phyloP scores from a whole-genome alignment of 441 rosid species.

The Geranium incanum region DNA sequence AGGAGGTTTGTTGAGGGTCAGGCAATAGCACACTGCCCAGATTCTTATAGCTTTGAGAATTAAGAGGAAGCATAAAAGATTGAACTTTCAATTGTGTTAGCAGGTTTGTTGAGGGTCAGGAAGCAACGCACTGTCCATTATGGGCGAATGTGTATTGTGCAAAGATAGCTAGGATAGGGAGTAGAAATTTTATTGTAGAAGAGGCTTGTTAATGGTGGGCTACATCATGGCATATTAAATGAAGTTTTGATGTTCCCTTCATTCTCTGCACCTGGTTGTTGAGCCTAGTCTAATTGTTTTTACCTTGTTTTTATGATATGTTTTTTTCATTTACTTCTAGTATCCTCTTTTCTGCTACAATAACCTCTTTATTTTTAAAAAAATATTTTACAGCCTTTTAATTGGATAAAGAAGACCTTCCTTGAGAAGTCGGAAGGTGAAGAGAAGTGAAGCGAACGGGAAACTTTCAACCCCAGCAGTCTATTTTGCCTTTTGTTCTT shows the following conservation, averaged over 20 bases:
- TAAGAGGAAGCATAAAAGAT: neutral
- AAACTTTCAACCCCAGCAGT: conserved; percentile 14
- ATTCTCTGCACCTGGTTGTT: neutral
- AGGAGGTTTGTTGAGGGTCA: neutral
- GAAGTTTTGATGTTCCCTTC: neutral
- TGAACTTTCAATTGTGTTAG: neutral
- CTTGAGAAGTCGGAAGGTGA: conserved; percentile 49
- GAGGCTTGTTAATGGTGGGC: neutral
- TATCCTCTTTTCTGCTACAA: conserved; percentile 5
- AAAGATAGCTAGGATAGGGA: neutral
- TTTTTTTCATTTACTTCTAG: neutral
- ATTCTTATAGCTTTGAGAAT: neutral
- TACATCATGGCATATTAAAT: neutral
- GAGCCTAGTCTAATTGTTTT: neutral
- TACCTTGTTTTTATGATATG: neutral
- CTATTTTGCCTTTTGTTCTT: conserved; percentile 16
- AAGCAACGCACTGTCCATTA: neutral
- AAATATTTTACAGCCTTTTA: conserved; percentile 53
- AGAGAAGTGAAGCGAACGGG: conserved; percentile 32
- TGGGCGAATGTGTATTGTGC: neutral
- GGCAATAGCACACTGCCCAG: neutral
- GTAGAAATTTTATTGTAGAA: neutral
- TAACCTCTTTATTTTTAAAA: neutral
- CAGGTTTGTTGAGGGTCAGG: neutral
- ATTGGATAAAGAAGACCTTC: conserved; percentile 81